Conservation (phyloP, 139 green algal genomes). For the Zygnema circumcarinatum region DNA sequence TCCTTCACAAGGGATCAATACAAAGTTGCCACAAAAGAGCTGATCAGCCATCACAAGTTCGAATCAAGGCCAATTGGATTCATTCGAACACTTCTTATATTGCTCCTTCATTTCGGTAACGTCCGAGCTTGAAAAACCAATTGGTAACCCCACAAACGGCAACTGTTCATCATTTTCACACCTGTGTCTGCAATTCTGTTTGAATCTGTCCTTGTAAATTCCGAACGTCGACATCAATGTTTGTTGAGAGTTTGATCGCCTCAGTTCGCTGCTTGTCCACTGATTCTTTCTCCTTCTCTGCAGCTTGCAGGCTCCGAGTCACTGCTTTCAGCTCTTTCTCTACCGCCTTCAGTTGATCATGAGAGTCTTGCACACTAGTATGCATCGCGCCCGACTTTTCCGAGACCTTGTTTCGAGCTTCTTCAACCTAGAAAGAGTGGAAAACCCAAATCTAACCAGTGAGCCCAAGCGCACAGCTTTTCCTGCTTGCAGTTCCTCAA, state of each 20-base stretch:
- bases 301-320: background rate
- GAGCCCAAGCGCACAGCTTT: too few relatives aligned
- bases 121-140: too few relatives aligned
- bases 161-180: background rate
- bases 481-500: too few relatives aligned
- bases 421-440: constrained; percentile 56
- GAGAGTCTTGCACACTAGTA: constrained; percentile 27
- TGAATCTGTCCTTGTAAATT: background rate
- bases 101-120: too few relatives aligned
- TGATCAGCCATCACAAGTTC: too few relatives aligned
- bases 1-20: too few relatives aligned
- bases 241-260: constrained; percentile 64
- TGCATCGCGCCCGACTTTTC: constrained; percentile 37
- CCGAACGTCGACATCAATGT: constrained; percentile 76
- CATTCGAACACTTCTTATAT: too few relatives aligned
- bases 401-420: constrained; percentile 14
- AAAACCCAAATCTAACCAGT: background rate
- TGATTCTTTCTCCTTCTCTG: constrained; percentile 33
- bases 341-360: constrained; percentile 61
- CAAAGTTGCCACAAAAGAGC: too few relatives aligned
- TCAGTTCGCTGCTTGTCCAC: constrained; percentile 60
- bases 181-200: background rate
- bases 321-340: constrained; percentile 70
- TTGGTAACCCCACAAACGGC: too few relatives aligned
- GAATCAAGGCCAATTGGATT: too few relatives aligned